phyloP scores from a whole-genome alignment of 352 stramenopile genomes.

The Globisporangium splendens region DNA sequence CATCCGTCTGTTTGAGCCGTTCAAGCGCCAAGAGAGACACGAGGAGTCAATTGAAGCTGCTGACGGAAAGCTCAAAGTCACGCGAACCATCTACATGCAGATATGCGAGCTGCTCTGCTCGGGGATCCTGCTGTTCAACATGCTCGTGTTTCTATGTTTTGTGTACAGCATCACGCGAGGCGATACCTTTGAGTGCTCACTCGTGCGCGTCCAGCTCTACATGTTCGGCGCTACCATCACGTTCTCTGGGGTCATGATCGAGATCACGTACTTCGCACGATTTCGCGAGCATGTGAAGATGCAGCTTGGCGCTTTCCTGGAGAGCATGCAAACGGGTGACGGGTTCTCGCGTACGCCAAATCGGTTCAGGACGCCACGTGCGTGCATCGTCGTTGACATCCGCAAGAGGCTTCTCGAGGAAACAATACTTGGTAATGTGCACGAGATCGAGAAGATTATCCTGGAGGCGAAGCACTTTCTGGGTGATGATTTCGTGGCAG shows the following conservation, averaged over 20 bases:
- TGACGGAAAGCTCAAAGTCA: slow-evolving; percentile 41
- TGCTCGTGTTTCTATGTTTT: slow-evolving; percentile 63
- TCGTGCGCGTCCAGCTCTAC: slow-evolving; percentile 34
- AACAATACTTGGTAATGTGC: slow-evolving; percentile 56
- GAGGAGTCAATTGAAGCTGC: slow-evolving; percentile 4
- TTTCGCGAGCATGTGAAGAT: slow-evolving; percentile 86
- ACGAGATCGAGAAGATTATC: slow-evolving; percentile 55
- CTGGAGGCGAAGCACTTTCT: slow-evolving; percentile 39
- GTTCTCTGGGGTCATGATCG: slow-evolving; percentile 56
- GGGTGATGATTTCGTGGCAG: slow-evolving; percentile 50
- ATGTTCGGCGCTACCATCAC: slow-evolving; percentile 39
- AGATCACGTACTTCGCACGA: slow-evolving; percentile 77
- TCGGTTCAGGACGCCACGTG: slow-evolving; percentile 40
- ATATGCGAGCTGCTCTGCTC: slow-evolving; percentile 65
- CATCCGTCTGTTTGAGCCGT: slow-evolving; percentile 63
- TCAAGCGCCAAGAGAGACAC: slow-evolving; percentile 37
- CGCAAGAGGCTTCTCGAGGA: slow-evolving; percentile 73
- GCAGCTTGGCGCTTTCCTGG: slow-evolving; percentile 80
- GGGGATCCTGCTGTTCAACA: slow-evolving; percentile 40
- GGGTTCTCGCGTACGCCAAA: slow-evolving; percentile 28
- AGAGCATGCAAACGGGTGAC: slow-evolving; percentile 73
- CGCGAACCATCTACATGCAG: slow-evolving; percentile 72
- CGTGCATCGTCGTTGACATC: slow-evolving; percentile 44
- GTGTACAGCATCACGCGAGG: slow-evolving; percentile 55
- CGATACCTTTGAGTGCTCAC: slow-evolving; percentile 61